Evolutionary conservation across 1,284 basidiomycete genomes (phyloP), one percentile per base, ranked within the genome.

Genomic region (Sporisorium graminicola): DNA sequence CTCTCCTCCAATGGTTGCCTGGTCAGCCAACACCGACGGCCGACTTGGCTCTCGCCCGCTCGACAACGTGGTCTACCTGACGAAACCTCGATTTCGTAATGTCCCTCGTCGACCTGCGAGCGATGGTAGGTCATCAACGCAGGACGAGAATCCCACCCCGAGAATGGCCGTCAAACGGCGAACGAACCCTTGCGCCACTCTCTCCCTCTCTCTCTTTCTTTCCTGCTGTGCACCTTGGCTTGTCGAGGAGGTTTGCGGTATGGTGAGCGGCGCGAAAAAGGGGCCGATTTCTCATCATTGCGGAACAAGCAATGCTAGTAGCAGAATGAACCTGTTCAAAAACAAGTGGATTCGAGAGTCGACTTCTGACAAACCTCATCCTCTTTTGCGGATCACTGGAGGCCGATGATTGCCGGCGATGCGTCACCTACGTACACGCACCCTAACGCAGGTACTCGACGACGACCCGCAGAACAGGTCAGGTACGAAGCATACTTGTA

Each of bases 361-460:
- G 29, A 5, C 5, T 31, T 31, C 29, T 31, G 10, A 10, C 29
- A 31, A 31, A 12, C 16, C 2, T 14, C 22, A 16, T n/a, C n/a
- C n/a, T n/a, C n/a, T 26, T 26, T 22, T n/a, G 24, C 44, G 44
- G 44, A 46, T 26, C 44, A 46, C 24, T 10, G 2, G 44, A n/a
- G 47, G 47, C 47, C 27, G 47, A 50, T 50, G 16, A 31, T 31
- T 31, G 49, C 18, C 29, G 44, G 35, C 35, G 35, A 35, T 35
- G 35, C 35, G 14, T 13, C 35, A 16, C 44, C 13, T 6, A 6
- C 16, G 7, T 4, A 26, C 44, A 26, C 14, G 3, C n/a, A 13
- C 20, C n/a, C n/a, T n/a, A n/a, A 57, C 27, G 55, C 55, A 57
- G 55, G 55, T 27, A 54, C 52, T 18, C 13, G 16, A 37, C 22